phyloP scores from a whole-genome alignment of 371 early-diverging fungal genomes.

The Haplosporangium sp. region DNA sequence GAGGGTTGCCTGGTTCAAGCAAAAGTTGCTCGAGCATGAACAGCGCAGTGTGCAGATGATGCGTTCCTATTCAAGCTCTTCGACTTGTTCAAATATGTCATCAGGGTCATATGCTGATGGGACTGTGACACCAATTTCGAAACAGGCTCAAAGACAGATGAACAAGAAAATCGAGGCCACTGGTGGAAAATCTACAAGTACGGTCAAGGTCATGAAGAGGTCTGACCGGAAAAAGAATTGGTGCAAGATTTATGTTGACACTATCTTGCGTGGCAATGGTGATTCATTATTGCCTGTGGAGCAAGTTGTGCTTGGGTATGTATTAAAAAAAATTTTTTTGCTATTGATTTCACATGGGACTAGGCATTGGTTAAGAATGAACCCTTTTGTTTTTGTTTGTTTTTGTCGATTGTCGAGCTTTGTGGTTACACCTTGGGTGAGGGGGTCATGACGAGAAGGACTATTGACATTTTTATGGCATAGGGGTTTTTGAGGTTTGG shows the following conservation, averaged over 20 bases:
- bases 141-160: slow-evolving; percentile 44
- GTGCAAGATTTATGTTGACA: slow-evolving; percentile 54
- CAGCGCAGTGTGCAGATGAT: slow-evolving; percentile 48
- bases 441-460: neutral
- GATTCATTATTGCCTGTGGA: slow-evolving; percentile 32
- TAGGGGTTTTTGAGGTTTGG: neutral
- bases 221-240: slow-evolving; percentile 51
- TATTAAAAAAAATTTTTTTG: neutral
- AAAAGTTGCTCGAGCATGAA: slow-evolving; percentile 44
- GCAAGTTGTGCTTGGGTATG: slow-evolving; percentile 29
- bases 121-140: slow-evolving; percentile 22
- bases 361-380: slow-evolving; percentile 21
- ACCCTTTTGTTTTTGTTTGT: slow-evolving; percentile 14
- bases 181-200: slow-evolving; percentile 10
- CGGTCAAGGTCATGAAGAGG: slow-evolving; percentile 45
- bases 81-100: slow-evolving; percentile 35
- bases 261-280: slow-evolving; percentile 45
- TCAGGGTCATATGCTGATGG: slow-evolving; percentile 20
- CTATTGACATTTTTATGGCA: neutral
- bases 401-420: neutral
- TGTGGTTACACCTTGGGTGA: neutral
- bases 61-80: slow-evolving; percentile 44
- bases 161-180: slow-evolving; percentile 43
- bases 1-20: slow-evolving; percentile 37
- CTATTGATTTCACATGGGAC: slow-evolving; percentile 31